These are phyloP conservation scores for Lavandula angustifolia DNA, from an alignment of 257 asterid genomes.

Conservation along the genomic window DNA sequence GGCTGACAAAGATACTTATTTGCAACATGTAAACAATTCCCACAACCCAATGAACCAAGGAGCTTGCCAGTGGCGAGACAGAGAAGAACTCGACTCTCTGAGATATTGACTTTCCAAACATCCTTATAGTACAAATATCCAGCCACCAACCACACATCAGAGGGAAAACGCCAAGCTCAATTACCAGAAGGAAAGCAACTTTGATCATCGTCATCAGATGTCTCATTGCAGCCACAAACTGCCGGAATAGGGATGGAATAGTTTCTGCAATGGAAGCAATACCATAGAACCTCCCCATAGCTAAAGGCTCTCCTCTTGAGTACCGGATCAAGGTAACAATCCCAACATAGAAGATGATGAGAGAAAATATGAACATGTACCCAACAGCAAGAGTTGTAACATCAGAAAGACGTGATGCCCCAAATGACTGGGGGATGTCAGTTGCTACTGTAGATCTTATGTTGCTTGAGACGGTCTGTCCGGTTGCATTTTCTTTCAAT, in stretches of 20 bases:
- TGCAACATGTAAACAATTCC: constrained; percentile 98
- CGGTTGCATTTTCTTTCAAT: constrained; percentile 67
- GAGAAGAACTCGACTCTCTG: constrained; percentile 97
- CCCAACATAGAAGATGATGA: constrained; percentile 80
- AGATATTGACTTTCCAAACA: constrained; percentile 90
- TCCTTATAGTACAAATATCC: constrained; percentile 91
- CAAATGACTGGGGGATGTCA: constrained; percentile 57
- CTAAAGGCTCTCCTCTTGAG: constrained; percentile 91
- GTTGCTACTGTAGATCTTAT: constrained; percentile 56
- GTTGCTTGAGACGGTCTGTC: constrained; percentile 51
- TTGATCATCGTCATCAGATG: constrained; percentile 98
- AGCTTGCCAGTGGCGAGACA: constrained; percentile 92
- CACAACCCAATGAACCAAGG: constrained; percentile 97
- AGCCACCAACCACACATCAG: constrained; percentile 99
- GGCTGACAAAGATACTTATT: constrained; percentile 99
- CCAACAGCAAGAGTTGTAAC: constrained; percentile 98
- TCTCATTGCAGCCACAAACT: constrained; percentile 91
- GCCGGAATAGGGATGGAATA: constrained; percentile 88
- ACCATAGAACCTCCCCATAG: constrained; percentile 94
- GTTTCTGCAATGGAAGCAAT: constrained; percentile 92
- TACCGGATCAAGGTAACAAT: constrained; percentile 76
- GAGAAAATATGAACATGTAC: constrained; percentile 75
- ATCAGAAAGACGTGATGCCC: constrained; percentile 85
- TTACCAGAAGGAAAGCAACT: constrained; percentile 96
- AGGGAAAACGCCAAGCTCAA: constrained; percentile 98